These are phyloP conservation scores for Scenedesmus sp. DNA, from an alignment of 163 green algal genomes.

Conservation along the genomic window DNA sequence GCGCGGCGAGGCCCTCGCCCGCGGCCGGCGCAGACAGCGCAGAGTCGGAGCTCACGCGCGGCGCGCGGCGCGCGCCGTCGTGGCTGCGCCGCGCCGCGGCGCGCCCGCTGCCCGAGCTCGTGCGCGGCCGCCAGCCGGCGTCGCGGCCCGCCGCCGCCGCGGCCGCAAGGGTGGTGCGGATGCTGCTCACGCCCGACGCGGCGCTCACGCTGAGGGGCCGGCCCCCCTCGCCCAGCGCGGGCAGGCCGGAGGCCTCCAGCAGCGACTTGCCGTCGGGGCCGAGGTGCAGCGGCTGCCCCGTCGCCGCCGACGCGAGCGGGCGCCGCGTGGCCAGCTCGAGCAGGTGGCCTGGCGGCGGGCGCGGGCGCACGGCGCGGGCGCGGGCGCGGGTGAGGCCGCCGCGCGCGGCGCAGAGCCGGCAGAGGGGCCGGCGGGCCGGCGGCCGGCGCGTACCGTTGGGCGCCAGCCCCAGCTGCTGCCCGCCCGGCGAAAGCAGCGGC, in stretches of 20 bases:
- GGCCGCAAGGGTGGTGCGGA: slow-evolving; percentile 17
- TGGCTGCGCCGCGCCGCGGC: background rate
- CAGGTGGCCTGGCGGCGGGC: slow-evolving; percentile 1
- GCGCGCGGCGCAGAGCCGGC: background rate
- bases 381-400: no score
- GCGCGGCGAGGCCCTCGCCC: background rate
- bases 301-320: background rate
- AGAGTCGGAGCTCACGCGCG: background rate
- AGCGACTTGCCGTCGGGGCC: slow-evolving; percentile 21
- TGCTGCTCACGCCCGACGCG: slow-evolving; percentile 24
- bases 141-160: background rate
- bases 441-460: background rate
- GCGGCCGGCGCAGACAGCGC: background rate
- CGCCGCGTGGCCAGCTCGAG: slow-evolving; percentile 1
- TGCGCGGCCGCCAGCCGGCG: background rate
- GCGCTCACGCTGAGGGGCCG: background rate
- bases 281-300: background rate
- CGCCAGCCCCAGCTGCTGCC: background rate
- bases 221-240: slow-evolving; percentile 2
- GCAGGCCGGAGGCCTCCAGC: background rate
- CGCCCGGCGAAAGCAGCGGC: slow-evolving; percentile 12
- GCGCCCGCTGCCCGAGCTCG: background rate
- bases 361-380: no score
- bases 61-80: background rate
- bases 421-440: background rate